These are phyloP conservation scores for Phaeoacremonium minimum DNA, from an alignment of 2,329 filamentous ascomycete genomes.

Conservation along the genomic window DNA sequence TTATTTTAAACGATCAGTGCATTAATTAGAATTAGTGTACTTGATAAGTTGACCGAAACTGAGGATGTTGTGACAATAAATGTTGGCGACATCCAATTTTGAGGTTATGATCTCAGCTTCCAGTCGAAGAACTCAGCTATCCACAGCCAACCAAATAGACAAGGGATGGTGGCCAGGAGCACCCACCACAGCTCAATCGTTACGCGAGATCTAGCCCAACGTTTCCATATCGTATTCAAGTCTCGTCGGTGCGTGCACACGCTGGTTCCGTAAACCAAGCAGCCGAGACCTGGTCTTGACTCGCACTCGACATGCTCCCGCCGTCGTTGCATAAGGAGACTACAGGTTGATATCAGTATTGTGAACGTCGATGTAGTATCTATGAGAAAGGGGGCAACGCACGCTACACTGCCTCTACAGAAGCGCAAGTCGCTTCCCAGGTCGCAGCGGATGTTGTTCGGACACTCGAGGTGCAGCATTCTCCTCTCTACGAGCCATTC, in stretches of 20 bases:
- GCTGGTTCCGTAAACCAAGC: constrained; percentile 46
- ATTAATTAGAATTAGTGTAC: too few species aligned
- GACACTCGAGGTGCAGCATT: constrained; percentile 60
- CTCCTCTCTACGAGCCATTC: constrained; percentile 65
- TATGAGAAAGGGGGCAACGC: constrained; percentile 15
- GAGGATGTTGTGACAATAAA: too few species aligned
- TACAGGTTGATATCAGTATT: constrained; percentile 15
- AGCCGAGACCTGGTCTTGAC: constrained; percentile 50
- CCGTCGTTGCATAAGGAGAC: constrained; percentile 53
- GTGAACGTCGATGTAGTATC: neutral
- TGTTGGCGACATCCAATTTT: too few species aligned
- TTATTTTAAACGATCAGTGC: too few species aligned
- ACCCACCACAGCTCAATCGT: constrained; percentile 47
- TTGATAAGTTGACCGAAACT: too few species aligned
- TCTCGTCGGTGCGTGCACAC: constrained; percentile 39
- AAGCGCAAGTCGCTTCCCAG: constrained; percentile 56
- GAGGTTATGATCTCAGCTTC: too few species aligned
- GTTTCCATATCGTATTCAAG: constrained; percentile 38
- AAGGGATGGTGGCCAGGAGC: constrained; percentile 34
- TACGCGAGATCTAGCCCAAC: constrained; percentile 38
- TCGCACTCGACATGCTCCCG: constrained; percentile 60
- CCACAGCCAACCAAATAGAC: constrained; percentile 34
- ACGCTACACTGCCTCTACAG: constrained; percentile 57
- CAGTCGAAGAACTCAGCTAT: constrained; percentile 18
- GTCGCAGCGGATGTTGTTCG: constrained; percentile 53